phyloP scores from a whole-genome alignment of 2,329 filamentous ascomycete genomes.

The Cordyceps militaris region DNA sequence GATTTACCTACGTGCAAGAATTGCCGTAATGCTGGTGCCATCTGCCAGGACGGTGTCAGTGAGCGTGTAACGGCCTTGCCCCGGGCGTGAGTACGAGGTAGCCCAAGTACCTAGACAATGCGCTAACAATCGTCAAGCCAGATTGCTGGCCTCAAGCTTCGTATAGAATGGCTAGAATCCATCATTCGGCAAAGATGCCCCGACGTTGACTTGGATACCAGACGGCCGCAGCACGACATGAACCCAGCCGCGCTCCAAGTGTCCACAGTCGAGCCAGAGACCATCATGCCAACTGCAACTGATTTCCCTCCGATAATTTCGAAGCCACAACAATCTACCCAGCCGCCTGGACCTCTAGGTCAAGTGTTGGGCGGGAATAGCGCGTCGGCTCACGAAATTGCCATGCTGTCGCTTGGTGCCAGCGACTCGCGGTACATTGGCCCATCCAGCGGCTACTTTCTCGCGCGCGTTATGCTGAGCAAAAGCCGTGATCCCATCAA shows the following conservation, averaged over 20 bases:
- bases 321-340: not conserved
- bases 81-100: conserved; percentile 29
- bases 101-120: not conserved
- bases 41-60: conserved; percentile 39
- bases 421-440: conserved; percentile 47
- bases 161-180: conserved; percentile 40
- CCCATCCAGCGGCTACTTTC: conserved; percentile 48
- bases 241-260: not conserved
- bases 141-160: conserved; percentile 30
- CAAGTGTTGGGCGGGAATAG: conserved; percentile 17
- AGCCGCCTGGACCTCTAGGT: not conserved
- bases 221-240: not conserved
- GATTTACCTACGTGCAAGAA: conserved; percentile 34
- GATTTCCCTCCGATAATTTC: conserved; percentile 14
- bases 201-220: conserved; percentile 30
- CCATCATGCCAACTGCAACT: not conserved
- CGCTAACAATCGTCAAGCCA: not conserved
- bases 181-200: conserved; percentile 35
- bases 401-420: conserved; percentile 41
- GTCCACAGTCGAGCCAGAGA: conserved; percentile 16
- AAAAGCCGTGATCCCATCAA: conserved; percentile 14
- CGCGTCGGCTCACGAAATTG: conserved; percentile 42
- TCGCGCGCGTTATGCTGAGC: conserved; percentile 42
- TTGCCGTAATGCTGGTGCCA: conserved; percentile 34
- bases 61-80: conserved; percentile 32